Conservation (phyloP, 176 grass and related monocot species). For the Echinochloa phyllopogon region DNA sequence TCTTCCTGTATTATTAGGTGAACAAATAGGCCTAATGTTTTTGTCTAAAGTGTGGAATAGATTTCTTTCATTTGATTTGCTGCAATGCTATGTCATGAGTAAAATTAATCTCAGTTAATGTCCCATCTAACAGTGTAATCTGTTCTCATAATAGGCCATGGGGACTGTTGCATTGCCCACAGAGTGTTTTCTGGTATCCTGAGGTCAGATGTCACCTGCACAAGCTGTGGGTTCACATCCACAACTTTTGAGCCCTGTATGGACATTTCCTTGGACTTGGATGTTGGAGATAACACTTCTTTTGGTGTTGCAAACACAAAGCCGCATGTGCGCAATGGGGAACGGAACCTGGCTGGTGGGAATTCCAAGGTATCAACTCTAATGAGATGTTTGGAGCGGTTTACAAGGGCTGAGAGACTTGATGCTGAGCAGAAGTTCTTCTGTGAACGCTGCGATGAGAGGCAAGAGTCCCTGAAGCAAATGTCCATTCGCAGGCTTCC, state of each 20-base stretch:
- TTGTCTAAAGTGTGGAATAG: background rate
- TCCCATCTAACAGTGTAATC: conserved; percentile 38
- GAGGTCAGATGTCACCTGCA: conserved; percentile 97
- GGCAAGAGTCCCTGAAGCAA: conserved; percentile 93
- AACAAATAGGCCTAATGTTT: background rate
- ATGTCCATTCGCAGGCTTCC: conserved; percentile 99
- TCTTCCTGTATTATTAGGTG: conserved; percentile 1
- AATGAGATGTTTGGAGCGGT: conserved; percentile 91
- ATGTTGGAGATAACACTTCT: conserved; percentile 52
- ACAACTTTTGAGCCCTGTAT: conserved; percentile 98
- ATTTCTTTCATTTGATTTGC: conserved; percentile 20
- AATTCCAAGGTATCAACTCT: conserved; percentile 66
- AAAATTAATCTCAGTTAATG: background rate
- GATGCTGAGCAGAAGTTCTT: conserved; percentile 95
- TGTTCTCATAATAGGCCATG: conserved; percentile 57
- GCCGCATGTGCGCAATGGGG: conserved; percentile 54
- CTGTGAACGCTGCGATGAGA: conserved; percentile 90
- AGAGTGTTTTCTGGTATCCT: conserved; percentile 92
- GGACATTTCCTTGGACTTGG: conserved; percentile 89
- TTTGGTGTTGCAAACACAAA: conserved; percentile 47
- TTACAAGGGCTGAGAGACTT: conserved; percentile 93
- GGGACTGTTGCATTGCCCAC: conserved; percentile 97
- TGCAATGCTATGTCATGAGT: background rate
- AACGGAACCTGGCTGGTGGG: conserved; percentile 42
- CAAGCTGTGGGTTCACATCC: conserved; percentile 92